These are phyloP conservation scores for Phaseolus lunatus DNA, from an alignment of 306 rosid species.

Conservation along the genomic window DNA sequence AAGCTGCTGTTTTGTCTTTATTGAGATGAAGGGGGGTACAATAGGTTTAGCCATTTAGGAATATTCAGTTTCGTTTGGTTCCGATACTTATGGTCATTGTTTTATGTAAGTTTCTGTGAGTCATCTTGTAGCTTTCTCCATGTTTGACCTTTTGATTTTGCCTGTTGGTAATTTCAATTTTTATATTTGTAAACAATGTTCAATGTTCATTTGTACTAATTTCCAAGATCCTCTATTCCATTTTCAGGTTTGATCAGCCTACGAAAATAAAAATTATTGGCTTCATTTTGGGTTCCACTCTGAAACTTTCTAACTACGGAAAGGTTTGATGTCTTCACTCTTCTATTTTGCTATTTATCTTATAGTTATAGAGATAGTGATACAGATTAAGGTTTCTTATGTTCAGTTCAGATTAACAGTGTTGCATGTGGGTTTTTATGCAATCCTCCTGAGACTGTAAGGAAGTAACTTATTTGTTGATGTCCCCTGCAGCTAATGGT, in stretches of 20 bases:
- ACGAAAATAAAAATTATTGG: constrained; percentile 69
- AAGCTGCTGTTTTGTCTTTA: neutral
- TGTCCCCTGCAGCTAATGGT: constrained; percentile 72
- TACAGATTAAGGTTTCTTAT: constrained; percentile 18
- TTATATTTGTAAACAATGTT: neutral
- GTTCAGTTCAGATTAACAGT: constrained; percentile 8
- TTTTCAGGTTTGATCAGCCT: constrained; percentile 80
- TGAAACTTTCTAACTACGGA: constrained; percentile 72
- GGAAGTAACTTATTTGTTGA: constrained; percentile 31
- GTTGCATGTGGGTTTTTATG: neutral
- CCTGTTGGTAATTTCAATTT: neutral
- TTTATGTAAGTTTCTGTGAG: neutral
- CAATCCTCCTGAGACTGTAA: constrained; percentile 5
- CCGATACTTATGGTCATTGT: neutral
- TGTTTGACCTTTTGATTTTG: neutral
- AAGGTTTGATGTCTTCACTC: constrained; percentile 67
- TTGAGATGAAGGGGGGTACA: neutral
- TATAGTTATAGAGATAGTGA: constrained; percentile 12
- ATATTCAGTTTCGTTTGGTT: neutral
- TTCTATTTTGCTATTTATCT: constrained; percentile 10
- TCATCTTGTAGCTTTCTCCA: constrained; percentile 7
- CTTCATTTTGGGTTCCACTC: constrained; percentile 73
- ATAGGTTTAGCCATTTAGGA: neutral
- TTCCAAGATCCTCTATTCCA: neutral
- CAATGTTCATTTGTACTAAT: constrained; percentile 8